Evolutionary conservation across 2,329 filamentous ascomycete species (phyloP).

Genomic region (Sarocladium kiliense): DNA sequence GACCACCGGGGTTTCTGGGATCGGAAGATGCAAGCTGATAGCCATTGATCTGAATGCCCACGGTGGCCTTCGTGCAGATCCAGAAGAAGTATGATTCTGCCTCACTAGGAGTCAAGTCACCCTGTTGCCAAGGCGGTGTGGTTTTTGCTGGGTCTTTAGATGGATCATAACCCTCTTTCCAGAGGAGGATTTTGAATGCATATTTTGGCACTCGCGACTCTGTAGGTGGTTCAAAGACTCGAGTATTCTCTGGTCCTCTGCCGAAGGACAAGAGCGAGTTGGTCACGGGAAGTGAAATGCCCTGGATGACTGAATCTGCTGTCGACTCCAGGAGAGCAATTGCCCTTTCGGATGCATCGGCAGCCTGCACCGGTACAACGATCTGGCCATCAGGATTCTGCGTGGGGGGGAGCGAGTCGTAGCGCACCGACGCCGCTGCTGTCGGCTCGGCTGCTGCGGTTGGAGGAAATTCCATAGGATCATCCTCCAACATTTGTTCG

Average conservation of each 20-base stretch:
- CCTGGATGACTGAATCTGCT: conserved; percentile 57
- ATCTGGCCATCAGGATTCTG: conserved; percentile 25
- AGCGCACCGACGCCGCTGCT: conserved; percentile 2
- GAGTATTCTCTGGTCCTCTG: conserved; percentile 62
- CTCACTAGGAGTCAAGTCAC: conserved; percentile 18
- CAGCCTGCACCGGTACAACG: conserved; percentile 27
- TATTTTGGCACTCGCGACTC: conserved; percentile 77
- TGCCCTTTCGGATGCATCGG: conserved; percentile 28
- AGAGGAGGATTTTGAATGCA: conserved; percentile 73
- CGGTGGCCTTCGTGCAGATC: conserved; percentile 73
- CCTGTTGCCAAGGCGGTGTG: conserved; percentile 37
- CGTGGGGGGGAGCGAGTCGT: conserved; percentile 7
- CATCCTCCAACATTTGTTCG: conserved; percentile 20
- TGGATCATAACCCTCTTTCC: conserved; percentile 57
- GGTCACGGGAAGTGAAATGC: conserved; percentile 60
- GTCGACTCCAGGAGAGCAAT: conserved; percentile 65
- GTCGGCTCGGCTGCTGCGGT: conserved; percentile 19
- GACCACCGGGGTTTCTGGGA: conserved; percentile 44
- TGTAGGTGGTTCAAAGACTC: conserved; percentile 54
- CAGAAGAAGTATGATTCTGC: conserved; percentile 61
- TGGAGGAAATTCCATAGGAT: conserved; percentile 22
- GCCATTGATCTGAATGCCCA: conserved; percentile 73
- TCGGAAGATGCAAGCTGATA: conserved; percentile 56
- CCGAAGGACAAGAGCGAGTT: conserved; percentile 73
- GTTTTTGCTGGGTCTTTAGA: conserved; percentile 46